Percentiles rank a stretch among this genome's conserved stretches.
phyloP scores from a whole-genome alignment of 805 yeast genomes.

The Cyberlindnera subsufficiens region DNA sequence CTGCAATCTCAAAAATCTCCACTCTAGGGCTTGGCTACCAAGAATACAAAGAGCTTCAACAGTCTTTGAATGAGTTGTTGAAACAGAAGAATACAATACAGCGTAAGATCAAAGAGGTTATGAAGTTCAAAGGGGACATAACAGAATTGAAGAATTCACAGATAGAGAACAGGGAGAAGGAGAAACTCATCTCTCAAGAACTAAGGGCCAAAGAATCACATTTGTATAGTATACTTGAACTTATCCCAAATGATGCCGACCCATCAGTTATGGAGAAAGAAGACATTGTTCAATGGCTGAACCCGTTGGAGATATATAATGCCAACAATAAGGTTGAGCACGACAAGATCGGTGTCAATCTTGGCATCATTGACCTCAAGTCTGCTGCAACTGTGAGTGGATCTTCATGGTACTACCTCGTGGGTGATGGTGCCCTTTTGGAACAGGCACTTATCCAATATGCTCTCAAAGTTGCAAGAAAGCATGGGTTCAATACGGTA shows the following conservation, averaged over 20 bases:
- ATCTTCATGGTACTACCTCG: constrained; percentile 75
- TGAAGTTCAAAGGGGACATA: constrained; percentile 14
- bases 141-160: constrained; percentile 11
- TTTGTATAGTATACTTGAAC: constrained; percentile 36
- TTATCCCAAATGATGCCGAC: constrained; percentile 61
- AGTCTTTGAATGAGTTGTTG: constrained; percentile 24
- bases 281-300: constrained; percentile 46
- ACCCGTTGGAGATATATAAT: constrained; percentile 28
- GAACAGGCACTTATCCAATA: constrained; percentile 89
- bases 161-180: constrained; percentile 13
- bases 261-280: constrained; percentile 37
- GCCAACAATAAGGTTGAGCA: constrained; percentile 45
- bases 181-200: constrained; percentile 14
- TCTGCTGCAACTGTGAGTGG: constrained; percentile 76
- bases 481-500: constrained; percentile 61
- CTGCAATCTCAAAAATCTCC: constrained; percentile 21
- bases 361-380: constrained; percentile 63
- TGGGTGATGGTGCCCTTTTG: constrained; percentile 79
- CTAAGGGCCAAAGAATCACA: constrained; percentile 28
- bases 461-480: constrained; percentile 61
- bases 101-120: constrained; percentile 20
- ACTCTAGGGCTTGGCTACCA: constrained; percentile 24
- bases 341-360: constrained; percentile 58
- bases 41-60: constrained; percentile 14
- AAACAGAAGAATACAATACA: constrained; percentile 24